Evolutionary conservation across 257 asterid species (phyloP), one percentile per base, ranked within the genome.

Genomic region (Jacaranda mimosifolia): DNA sequence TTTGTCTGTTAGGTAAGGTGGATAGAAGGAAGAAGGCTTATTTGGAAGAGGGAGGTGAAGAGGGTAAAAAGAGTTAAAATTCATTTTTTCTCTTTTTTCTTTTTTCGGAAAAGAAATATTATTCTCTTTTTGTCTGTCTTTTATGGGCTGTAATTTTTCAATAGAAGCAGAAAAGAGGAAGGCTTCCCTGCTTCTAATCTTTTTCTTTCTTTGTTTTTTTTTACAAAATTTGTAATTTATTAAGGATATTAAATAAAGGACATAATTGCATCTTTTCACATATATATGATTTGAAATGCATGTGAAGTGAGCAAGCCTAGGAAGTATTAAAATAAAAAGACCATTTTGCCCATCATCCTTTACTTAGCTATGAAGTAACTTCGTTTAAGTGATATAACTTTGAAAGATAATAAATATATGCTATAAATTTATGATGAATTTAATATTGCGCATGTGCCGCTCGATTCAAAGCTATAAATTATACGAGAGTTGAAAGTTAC

Each of bases 21-120:
- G 98, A 90, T 56, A 71, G 93, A 66, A 83, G 83, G 79, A 95
- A 95, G 92, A 95, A 95, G 83, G 89, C 94, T 52, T 95, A 95
- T 74, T 59, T 91, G 26, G 91, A 60, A 63, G 94, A 84, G 36
- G 98, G 91, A 4, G 94, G 87, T 32, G 97, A 87, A 9, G 98
- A 88, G 73, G 96, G 97, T 21, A 92, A 94, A 83, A 83, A 86
- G 87, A 92, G 84, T 73, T 94, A 66, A 74, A 1, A 8, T 35
- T 0, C 15, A 9, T 10, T 40, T n/a, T 65, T 6, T 63, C 51
- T 67, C 14, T 0, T n/a, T 32, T 21, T 19, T 0, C 32, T 39
- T 14, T 0, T 62, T 6, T 4, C 1, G 9, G 1, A 48, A 10
- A 10, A 11, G 4, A 57, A 57, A 26, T 26, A 26, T 26, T 26